These are phyloP conservation scores for Podila clonocystis DNA, from an alignment of 192 early-diverging fungal species.

Conservation along the genomic window DNA sequence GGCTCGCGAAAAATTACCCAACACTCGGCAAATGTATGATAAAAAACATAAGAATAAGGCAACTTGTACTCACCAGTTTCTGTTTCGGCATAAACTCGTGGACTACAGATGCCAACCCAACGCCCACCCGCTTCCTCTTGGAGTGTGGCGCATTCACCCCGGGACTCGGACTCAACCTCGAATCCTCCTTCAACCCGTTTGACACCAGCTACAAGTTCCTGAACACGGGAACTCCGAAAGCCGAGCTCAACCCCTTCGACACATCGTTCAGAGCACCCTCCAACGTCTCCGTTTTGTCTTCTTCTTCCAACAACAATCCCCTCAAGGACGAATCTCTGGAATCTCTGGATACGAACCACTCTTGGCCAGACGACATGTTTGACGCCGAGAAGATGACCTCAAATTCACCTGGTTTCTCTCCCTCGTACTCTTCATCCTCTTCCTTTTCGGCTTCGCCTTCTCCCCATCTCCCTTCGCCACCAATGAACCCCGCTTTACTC, in stretches of 20 bases:
- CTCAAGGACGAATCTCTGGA: not conserved
- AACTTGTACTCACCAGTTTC: too few relatives aligned
- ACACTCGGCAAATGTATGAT: not conserved
- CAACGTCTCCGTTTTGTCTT: not conserved
- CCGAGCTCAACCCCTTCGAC: conserved; percentile 42
- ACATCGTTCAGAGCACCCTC: conserved; percentile 22
- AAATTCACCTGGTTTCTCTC: conserved; percentile 33
- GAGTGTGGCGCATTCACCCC: conserved; percentile 48
- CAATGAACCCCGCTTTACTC: conserved; percentile 12
- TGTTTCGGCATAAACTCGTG: not conserved
- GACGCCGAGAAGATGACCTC: conserved; percentile 31
- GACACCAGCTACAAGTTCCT: conserved; percentile 34
- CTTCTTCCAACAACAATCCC: not conserved
- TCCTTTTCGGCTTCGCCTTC: conserved; percentile 9
- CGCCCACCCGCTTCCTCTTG: conserved; percentile 47
- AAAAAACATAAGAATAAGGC: not conserved
- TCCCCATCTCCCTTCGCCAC: conserved; percentile 15
- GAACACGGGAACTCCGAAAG: conserved; percentile 33
- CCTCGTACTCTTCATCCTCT: conserved; percentile 9
- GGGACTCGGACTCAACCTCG: conserved; percentile 29
- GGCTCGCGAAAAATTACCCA: too few relatives aligned
- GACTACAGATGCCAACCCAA: conserved; percentile 34
- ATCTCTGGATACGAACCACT: not conserved
- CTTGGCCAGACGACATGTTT: conserved; percentile 30
- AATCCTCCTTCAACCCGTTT: conserved; percentile 37